These are phyloP conservation scores for Wickerhamomyces hampshirensis DNA, from an alignment of 805 yeast genomes.

Conservation along the genomic window DNA sequence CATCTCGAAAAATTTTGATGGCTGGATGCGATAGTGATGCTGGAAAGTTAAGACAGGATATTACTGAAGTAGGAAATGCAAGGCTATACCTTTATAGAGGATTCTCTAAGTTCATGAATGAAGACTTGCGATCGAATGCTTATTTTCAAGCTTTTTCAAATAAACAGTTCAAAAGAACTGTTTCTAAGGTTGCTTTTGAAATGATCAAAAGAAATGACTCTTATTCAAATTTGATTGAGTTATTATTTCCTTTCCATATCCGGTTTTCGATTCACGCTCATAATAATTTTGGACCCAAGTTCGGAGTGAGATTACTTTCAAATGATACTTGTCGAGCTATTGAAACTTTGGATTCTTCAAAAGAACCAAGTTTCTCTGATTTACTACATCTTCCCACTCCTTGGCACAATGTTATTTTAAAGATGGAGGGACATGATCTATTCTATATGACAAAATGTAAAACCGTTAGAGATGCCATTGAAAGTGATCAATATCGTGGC, in stretches of 20 bases:
- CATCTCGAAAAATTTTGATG: conserved; percentile 37
- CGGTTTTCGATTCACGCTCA: conserved; percentile 62
- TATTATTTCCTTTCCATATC: conserved; percentile 54
- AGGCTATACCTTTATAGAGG: conserved; percentile 51
- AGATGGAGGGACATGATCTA: conserved; percentile 31
- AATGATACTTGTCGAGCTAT: conserved; percentile 41
- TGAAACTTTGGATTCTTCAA: conserved; percentile 33
- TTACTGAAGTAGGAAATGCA: conserved; percentile 50
- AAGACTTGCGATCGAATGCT: conserved; percentile 44
- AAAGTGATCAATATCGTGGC: conserved; percentile 30
- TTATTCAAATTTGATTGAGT: conserved; percentile 56
- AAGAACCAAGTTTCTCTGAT: conserved; percentile 44
- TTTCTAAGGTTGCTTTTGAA: conserved; percentile 53
- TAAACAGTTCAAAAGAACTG: conserved; percentile 41
- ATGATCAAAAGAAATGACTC: conserved; percentile 65
- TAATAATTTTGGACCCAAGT: conserved; percentile 54
- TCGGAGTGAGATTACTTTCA: conserved; percentile 46
- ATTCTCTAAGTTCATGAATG: conserved; percentile 54
- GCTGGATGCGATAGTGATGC: conserved; percentile 47
- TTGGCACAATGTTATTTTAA: conserved; percentile 56
- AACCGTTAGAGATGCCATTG: conserved; percentile 32
- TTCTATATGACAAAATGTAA: conserved; percentile 33
- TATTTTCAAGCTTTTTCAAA: conserved; percentile 35
- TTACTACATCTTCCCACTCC: conserved; percentile 62
- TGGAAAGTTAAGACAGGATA: conserved; percentile 61